Evolutionary conservation across 208 protist genomes (phyloP).

Genomic region (Trypanosoma platydactyli): DNA sequence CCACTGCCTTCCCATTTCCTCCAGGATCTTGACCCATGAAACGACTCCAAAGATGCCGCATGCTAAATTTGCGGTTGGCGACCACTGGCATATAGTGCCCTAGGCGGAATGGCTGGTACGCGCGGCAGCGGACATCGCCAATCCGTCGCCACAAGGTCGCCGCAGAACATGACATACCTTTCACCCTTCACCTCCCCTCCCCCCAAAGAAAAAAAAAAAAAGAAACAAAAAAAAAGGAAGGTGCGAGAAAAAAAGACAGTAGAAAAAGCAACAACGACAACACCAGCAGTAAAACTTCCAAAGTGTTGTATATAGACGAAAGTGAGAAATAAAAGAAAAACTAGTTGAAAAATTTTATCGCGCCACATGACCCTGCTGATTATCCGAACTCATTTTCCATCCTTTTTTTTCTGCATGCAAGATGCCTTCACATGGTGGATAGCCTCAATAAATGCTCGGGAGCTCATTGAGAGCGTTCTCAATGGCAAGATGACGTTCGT

Average conservation of each 20-base stretch:
- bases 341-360: neutral
- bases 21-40: constrained; percentile 30
- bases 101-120: neutral
- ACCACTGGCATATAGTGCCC: neutral
- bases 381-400: neutral
- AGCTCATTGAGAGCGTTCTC: neutral
- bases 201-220: constrained; percentile 1
- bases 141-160: neutral
- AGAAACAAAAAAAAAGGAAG: constrained; percentile 3
- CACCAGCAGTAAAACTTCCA: neutral
- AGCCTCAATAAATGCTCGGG: neutral
- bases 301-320: too few species aligned
- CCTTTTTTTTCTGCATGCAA: neutral
- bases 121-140: neutral
- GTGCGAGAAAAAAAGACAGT: neutral
- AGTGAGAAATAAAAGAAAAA: neutral
- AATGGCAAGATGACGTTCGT: neutral
- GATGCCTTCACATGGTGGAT: too few species aligned
- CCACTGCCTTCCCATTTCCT: neutral
- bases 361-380: neutral
- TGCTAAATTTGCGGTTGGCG: neutral
- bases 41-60: constrained; percentile 48
- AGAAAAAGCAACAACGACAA: constrained; percentile 1
- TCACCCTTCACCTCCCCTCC: neutral
- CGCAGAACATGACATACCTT: neutral